These are phyloP conservation scores for Thermomyces lanuginosus DNA, from an alignment of 2,329 filamentous ascomycete species.

Conservation along the genomic window DNA sequence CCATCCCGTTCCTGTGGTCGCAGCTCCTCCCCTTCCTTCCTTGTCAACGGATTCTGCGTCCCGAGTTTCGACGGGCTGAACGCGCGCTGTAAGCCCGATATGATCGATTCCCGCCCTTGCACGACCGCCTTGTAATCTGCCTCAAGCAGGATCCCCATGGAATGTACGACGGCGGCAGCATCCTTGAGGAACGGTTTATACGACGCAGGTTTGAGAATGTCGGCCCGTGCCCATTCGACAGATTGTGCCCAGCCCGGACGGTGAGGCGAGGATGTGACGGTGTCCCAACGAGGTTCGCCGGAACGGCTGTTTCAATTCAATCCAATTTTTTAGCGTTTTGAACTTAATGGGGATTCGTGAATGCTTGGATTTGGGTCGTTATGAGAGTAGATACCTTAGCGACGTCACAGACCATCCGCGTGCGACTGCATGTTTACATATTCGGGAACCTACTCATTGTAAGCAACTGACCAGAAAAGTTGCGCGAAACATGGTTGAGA, in stretches of 20 bases:
- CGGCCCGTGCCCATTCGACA: constrained; percentile 74
- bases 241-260: constrained; percentile 66
- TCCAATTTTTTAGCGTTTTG: too few relatives aligned
- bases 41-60: constrained; percentile 55
- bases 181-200: constrained; percentile 62
- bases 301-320: constrained; percentile 59
- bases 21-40: constrained; percentile 42
- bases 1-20: constrained; percentile 50
- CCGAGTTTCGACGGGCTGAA: constrained; percentile 50
- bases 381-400: constrained; percentile 49
- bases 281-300: constrained; percentile 71
- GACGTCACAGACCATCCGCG: constrained; percentile 86
- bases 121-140: constrained; percentile 94
- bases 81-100: constrained; percentile 60
- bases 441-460: constrained; percentile 49
- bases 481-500: constrained; percentile 7
- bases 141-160: constrained; percentile 88
- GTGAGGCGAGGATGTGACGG: constrained; percentile 52
- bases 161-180: constrained; percentile 79
- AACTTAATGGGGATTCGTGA: not conserved
- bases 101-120: constrained; percentile 65
- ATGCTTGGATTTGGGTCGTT: not conserved
- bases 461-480: not conserved
- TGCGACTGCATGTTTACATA: constrained; percentile 76
- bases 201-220: constrained; percentile 66